Base-by-base conservation (phyloP, 2,329 filamentous ascomycete species). In the Metarhizium anisopliae region DNA sequence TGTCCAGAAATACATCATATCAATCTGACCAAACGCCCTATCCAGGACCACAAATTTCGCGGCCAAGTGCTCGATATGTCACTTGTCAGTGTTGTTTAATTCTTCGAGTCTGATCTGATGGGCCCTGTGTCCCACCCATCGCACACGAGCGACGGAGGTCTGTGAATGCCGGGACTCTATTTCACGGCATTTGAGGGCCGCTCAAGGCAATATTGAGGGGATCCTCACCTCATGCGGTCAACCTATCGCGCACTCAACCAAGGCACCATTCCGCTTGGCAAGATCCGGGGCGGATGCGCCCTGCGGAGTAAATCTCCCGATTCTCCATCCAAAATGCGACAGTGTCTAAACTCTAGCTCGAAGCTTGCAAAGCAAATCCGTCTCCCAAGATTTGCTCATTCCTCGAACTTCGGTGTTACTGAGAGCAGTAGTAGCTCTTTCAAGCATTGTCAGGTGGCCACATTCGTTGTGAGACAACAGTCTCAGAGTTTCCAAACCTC, bases 1-100 rank as follows among this genome's bases (percentile, higher is more conserved):
- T 25, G 25, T 4, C 25, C 25, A 25, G 25, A 25, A 25, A 25
- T 25, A 25, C 25, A 25, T 25, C 3, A 25, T 25, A 25, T 25
- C 25, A 25, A 25, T 25, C 25, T 25, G 25, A 25, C 25, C 25
- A 25, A 25, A 25, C 25, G 25, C 25, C 25, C 25, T 25, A 4
- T 25, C 25, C 25, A 25, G 25, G 25, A 25, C 25, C 25, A 25
- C 25, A 25, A 25, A 25, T 4, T 25, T 25, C 25, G 25, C 25
- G 25, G 1, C 13, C 59, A 72, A 63, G 63, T 66, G 64, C 67
- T 67, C 56, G 60, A 58, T 67, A 70, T 53, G 25, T 25, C 25
- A 25, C 25, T 25, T 25, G 25, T 25, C 25, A 25, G 25, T 25
- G 4, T 25, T 25, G 25, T 25, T 30, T 47, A 58, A 36, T 50